Base-by-base conservation (phyloP, 2,329 filamentous ascomycete genomes). In the Clonostachys rhizophaga region DNA sequence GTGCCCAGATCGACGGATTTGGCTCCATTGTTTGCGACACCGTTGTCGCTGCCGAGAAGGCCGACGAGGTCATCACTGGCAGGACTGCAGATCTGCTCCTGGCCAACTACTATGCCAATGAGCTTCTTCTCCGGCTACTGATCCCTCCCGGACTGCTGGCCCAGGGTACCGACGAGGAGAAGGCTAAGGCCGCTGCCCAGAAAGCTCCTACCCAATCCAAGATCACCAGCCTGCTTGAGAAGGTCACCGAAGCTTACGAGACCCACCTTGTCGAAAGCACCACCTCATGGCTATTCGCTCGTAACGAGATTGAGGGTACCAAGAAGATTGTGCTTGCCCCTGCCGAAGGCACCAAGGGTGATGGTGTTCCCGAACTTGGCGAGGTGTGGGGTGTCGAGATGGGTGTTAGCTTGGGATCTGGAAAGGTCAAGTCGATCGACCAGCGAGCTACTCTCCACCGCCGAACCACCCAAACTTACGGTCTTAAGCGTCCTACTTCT, bases 301-400 rank as follows among this genome's bases (percentile, higher is more conserved):
- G 89, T 67, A 96, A 97, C 71, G 94, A 99, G 71, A 97, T 99
- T 54, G 94, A 99, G 76, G 88, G 89, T 60, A 67, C 87, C 78
- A 96, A 96, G 85, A 97, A 96, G 83, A 96, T 99, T 63, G 94
- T 99, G 56, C 76, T 99, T 49, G 81, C 90, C 20, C 88, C 91
- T 34, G 81, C 84, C 45, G 91, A 96, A 61, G 89, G 89, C 55
- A 84, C 87, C 64, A 95, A 91, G 75, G 92, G 92, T 48, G 94
- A 99, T 52, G 94, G 94, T 62, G 70, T 83, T 49, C 88, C 94
- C 49, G 92, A 95, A 62, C 74, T 95, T 48, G 87, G 89, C 56
- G 94, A 99, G 67, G 91, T 95, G 51, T 99, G 94, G 94, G 94
- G 94, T 69, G 89, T 99, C 47, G 94, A 99, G 78, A 84, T 96